Evolutionary conservation across 2,329 filamentous ascomycete species (phyloP), one percentile per base, ranked within the genome.

Genomic region (Alternaria gansuensis): DNA sequence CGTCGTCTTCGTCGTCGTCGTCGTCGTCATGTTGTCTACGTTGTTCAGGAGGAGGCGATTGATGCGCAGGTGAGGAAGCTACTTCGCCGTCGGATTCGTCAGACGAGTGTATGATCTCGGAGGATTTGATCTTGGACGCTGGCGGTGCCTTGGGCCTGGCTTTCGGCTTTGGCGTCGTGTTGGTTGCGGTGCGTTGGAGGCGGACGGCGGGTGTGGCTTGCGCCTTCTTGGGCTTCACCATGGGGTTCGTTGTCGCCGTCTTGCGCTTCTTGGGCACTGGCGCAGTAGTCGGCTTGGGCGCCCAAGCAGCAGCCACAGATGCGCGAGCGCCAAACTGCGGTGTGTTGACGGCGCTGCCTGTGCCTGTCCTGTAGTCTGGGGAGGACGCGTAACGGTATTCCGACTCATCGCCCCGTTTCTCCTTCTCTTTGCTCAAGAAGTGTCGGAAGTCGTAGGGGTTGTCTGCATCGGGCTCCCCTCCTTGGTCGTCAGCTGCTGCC

Each of bases 401-500:
- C 1, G 67, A 72, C n/a, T 72, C 72, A 28, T 75, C 71, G 64
- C 66, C 70, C 14, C 70, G 68, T 64, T 75, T 78, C 29, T 66
- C 65, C 55, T 69, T 68, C 5, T 67, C 70, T 23, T 64, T 70
- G 40, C 48, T 58, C 34, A 83, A 63, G 65, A 81, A 82, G 55
- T 82, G 80, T n/a, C 82, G 70, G 64, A 79, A 83, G 65, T 83
- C 82, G 66, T 79, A 83, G 0, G 81, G 82, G 59, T 83, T 83
- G 62, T 72, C 64, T 4, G 76, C 68, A 34, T 83, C 81, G 0
- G 79, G 73, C 14, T 77, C 74, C 14, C 72, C 74, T 24, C 71
- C 73, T 11, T 75, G 74, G 10, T 77, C 74, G 13, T 77, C 69
- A 0, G 46, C 63, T 1, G 52, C 59, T 2, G 63, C 61, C 28